Evolutionary conservation across 345 rosid genomes (phyloP).

Genomic region (Hirschfeldia incana): DNA sequence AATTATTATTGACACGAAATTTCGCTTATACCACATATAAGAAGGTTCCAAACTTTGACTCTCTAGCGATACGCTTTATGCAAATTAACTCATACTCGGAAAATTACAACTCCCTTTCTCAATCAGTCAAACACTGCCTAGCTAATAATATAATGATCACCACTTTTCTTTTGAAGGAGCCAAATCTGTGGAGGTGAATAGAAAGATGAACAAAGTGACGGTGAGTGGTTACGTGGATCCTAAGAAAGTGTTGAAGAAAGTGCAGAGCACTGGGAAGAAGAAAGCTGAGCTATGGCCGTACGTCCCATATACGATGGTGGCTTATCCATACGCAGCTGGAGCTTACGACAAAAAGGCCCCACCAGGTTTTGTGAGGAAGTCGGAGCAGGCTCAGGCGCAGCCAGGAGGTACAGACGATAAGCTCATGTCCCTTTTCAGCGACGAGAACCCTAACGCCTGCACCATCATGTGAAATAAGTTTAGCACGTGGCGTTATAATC

Average conservation of each 20-base stretch:
- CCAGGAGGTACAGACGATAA: slow-evolving; percentile 39
- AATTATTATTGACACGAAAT: slow-evolving; percentile 24
- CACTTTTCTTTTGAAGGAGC: slow-evolving; percentile 26
- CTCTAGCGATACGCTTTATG: neutral
- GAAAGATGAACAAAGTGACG: slow-evolving; percentile 38
- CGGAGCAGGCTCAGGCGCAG: slow-evolving; percentile 38
- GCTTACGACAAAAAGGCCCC: slow-evolving; percentile 43
- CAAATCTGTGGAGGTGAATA: slow-evolving; percentile 39
- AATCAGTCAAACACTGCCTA: neutral
- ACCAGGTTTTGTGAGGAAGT: slow-evolving; percentile 38
- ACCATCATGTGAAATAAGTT: slow-evolving; percentile 27
- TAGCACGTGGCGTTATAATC: neutral
- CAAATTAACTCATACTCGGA: neutral
- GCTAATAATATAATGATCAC: neutral
- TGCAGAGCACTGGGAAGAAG: slow-evolving; percentile 37
- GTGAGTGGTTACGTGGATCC: slow-evolving; percentile 42
- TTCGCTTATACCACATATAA: slow-evolving; percentile 11
- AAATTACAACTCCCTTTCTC: neutral
- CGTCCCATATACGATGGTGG: slow-evolving; percentile 42
- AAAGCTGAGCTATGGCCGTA: slow-evolving; percentile 44
- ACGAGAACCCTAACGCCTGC: slow-evolving; percentile 45
- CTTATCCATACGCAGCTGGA: slow-evolving; percentile 40
- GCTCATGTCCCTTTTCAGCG: slow-evolving; percentile 40
- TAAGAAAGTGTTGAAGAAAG: slow-evolving; percentile 33
- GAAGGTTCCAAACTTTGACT: neutral